phyloP scores from a whole-genome alignment of 257 asterid genomes.

The Handroanthus guayacan region DNA sequence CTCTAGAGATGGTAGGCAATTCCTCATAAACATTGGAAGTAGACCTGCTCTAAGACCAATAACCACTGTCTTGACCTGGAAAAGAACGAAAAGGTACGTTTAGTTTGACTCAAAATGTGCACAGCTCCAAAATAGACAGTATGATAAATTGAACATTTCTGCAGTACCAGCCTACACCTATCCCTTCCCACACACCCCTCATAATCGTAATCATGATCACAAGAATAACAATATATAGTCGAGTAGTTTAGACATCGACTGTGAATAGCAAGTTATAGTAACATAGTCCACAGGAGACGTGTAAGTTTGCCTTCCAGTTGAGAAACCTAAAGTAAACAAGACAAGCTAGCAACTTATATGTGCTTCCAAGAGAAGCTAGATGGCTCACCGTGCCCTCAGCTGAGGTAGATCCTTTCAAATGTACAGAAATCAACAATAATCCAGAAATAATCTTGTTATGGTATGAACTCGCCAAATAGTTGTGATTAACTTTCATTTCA shows the following conservation, averaged over 20 bases:
- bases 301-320: conserved; percentile 8
- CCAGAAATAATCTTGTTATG: conserved; percentile 93
- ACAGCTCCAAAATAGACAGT: background rate
- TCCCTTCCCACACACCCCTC: background rate
- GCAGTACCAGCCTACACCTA: background rate
- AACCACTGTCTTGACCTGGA: conserved; percentile 72
- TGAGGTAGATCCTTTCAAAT: conserved; percentile 55
- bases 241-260: background rate
- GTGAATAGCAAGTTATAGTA: conserved; percentile 1
- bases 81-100: conserved; percentile 31
- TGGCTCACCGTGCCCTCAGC: conserved; percentile 57
- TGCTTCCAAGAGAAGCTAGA: conserved; percentile 34
- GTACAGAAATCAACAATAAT: conserved; percentile 64
- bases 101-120: conserved; percentile 8
- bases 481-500: conserved; percentile 66
- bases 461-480: conserved; percentile 83
- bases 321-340: too few relatives aligned
- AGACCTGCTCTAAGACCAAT: conserved; percentile 98
- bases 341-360: conserved; percentile 5
- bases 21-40: conserved; percentile 91
- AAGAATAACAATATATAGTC: background rate
- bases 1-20: conserved; percentile 57
- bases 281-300: background rate
- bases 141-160: background rate
- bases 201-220: background rate